Percentiles rank a stretch among this genome's conserved stretches.
Evolutionary conservation across 169 alveolate species (phyloP).

Genomic region (Cryptosporidium viatorum): DNA sequence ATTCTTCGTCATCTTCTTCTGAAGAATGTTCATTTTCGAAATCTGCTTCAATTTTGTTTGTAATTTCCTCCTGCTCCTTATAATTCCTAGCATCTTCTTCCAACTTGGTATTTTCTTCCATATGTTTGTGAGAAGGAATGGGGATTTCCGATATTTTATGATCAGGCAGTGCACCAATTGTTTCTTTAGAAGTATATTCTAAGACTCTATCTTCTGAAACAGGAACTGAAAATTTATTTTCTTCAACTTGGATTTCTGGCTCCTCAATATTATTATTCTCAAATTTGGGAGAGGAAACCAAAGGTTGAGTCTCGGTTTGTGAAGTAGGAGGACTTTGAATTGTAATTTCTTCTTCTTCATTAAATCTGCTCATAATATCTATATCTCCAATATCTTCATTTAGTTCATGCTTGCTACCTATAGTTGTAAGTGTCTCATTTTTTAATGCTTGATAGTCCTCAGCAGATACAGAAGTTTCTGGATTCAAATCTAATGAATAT

Average conservation of each 20-base stretch:
- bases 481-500: not conserved
- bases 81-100: not conserved
- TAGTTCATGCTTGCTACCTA: not conserved
- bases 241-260: not conserved
- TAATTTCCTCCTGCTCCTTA: not conserved
- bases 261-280: not conserved
- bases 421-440: not conserved
- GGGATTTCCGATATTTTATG: not conserved
- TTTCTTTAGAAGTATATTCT: not conserved
- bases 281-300: not conserved
- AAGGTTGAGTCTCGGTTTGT: not conserved
- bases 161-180: not conserved
- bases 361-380: not conserved
- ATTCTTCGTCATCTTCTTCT: constrained; percentile 37
- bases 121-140: not conserved
- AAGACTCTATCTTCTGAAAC: not conserved
- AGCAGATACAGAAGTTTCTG: constrained; percentile 1
- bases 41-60: not conserved
- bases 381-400: constrained; percentile 11
- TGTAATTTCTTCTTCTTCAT: not conserved
- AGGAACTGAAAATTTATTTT: not conserved
- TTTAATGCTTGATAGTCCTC: not conserved
- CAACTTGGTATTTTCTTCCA: not conserved
- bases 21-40: not conserved
- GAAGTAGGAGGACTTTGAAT: not conserved